These are phyloP conservation scores for Erythrobasidium hasegawianum DNA, from an alignment of 1,284 basidiomycete genomes.

Conservation along the genomic window DNA sequence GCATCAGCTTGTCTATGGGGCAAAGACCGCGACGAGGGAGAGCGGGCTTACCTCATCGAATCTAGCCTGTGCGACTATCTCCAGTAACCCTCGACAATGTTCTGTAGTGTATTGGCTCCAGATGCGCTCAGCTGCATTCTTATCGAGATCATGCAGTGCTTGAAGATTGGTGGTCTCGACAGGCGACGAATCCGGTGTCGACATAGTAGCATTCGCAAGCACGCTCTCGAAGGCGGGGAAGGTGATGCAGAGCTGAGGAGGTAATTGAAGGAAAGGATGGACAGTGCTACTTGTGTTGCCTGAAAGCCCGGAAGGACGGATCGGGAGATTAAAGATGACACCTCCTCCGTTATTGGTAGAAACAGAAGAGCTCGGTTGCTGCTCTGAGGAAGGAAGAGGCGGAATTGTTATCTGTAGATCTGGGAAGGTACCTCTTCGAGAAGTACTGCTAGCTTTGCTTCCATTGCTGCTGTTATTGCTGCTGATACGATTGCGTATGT, in stretches of 20 bases:
- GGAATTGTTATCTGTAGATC: slow-evolving; percentile 26
- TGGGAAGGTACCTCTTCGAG: slow-evolving; percentile 20
- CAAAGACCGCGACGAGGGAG: too few species aligned
- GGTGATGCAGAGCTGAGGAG: too few species aligned
- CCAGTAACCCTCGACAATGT: slow-evolving; percentile 22
- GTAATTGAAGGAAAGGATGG: too few species aligned
- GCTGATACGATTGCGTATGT: too few species aligned
- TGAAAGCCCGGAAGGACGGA: too few species aligned
- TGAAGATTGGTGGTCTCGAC: too few species aligned
- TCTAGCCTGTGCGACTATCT: not conserved
- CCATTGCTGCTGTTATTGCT: too few species aligned
- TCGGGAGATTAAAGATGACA: too few species aligned
- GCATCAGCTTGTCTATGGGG: not conserved
- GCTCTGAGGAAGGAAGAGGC: not conserved
- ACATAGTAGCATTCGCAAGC: not conserved
- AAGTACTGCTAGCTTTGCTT: too few species aligned
- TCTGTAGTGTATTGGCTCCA: slow-evolving; percentile 12
- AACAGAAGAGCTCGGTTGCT: too few species aligned
- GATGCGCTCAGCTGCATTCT: not conserved
- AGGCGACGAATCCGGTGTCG: slow-evolving; percentile 10
- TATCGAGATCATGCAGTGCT: slow-evolving; percentile 2
- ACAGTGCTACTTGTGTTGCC: too few species aligned
- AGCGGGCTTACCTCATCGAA: slow-evolving; percentile 34
- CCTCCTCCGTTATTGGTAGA: too few species aligned
- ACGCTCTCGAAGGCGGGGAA: not conserved